These are phyloP conservation scores for Hammondia hammondi DNA, from an alignment of 169 alveolate species.

Conservation along the genomic window DNA sequence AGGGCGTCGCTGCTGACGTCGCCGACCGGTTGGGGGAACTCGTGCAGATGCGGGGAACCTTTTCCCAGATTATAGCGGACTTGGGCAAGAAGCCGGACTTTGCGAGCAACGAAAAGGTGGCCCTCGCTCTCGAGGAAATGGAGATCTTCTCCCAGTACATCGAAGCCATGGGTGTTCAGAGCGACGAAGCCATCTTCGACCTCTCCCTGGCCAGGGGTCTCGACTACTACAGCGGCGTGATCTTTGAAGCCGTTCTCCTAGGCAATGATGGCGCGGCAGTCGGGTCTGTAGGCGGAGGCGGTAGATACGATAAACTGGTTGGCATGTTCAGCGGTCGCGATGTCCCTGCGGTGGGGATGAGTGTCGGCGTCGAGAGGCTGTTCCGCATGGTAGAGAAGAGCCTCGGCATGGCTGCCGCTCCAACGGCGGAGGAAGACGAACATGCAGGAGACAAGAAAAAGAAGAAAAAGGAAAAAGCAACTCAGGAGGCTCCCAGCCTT, in stretches of 20 bases:
- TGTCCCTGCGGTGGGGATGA: conserved; percentile 95
- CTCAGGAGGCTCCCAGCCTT: background rate
- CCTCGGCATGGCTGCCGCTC: conserved; percentile 34
- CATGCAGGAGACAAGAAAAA: conserved; percentile 5
- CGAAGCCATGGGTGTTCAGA: conserved; percentile 50
- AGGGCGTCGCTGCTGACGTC: conserved; percentile 86
- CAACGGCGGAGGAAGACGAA: background rate
- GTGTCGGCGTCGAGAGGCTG: conserved; percentile 95
- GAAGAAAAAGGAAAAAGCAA: background rate
- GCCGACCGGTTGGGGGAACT: conserved; percentile 25
- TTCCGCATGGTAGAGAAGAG: conserved; percentile 75
- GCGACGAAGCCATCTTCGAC: conserved; percentile 81
- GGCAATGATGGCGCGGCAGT: background rate
- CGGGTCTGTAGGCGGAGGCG: conserved; percentile 96
- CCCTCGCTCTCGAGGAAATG: conserved; percentile 81
- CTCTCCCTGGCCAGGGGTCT: conserved; percentile 95
- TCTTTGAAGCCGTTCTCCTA: conserved; percentile 93
- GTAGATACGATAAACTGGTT: conserved; percentile 94
- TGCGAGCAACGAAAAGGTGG: conserved; percentile 64
- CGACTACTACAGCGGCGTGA: conserved; percentile 97
- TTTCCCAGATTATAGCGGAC: conserved; percentile 4
- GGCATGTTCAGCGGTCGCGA: conserved; percentile 90
- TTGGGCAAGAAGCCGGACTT: conserved; percentile 42
- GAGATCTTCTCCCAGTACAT: conserved; percentile 75
- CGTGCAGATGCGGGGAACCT: conserved; percentile 33